Evolutionary conservation across 805 yeast species (phyloP), one percentile per base, ranked within the genome.

Genomic region (Lachancea sp.): DNA sequence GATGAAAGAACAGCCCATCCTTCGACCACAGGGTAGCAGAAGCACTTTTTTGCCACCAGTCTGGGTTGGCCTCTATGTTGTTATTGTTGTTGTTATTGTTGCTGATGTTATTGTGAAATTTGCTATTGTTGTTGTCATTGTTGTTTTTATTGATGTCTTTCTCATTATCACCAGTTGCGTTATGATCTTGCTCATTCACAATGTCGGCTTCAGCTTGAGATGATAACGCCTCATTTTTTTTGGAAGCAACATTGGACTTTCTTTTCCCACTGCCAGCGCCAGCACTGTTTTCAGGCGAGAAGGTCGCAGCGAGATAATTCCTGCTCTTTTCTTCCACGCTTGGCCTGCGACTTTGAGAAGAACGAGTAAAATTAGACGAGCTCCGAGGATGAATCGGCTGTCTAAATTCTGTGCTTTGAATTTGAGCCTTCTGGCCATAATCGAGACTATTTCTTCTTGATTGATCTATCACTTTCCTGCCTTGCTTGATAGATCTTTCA

Each of bases 1-100:
- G 81, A 45, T 70, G 70, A 56, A 81, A 81, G 57, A 82, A 83
- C 9, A 77, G 49, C 10, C 65, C 72, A 4, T 71, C 70, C 38
- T 54, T 52, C 2, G 64, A 44, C 29, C 56, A 53, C 44, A 56
- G 62, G 20, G 44, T 26, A 39, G 18, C 35, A 15, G 27, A 12
- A 11, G 42, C 19, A 20, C 19, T 39, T 30, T 30, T 30, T 9
- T 30, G 42, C 42, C 42, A 39, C 42, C 37, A 32, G 16, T 13
- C 42, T 29, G 31, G 5, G 4, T 4, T 13, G 15, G 11, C 11
- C 13, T 29, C 31, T 7, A 7, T 29, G 5, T 11, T 11, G 4
- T 7, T 11, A 29, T 29, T 11, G 31, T 7, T 5, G 11, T 15
- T 27, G n/a, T 32, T 30, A 11, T 10, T 18, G 26, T 20, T 5